Evolutionary conservation across 805 yeast species (phyloP).

Genomic region (Yarrowia porcina): DNA sequence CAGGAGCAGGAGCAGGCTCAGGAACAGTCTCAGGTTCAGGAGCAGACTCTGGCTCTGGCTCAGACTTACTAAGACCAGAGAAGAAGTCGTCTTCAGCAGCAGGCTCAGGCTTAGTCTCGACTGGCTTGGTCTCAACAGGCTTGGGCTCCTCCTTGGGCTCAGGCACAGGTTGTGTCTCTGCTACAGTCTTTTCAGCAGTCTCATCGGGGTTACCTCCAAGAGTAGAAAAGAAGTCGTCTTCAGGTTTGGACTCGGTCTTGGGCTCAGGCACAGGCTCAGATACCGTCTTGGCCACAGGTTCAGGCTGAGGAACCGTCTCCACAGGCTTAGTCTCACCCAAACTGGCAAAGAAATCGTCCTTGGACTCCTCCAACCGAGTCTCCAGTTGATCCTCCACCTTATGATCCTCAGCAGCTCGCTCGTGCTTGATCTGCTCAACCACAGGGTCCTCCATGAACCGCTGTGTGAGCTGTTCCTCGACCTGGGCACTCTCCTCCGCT

Average conservation of each 20-base stretch:
- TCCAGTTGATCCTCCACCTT: not conserved
- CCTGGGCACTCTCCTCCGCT: not conserved
- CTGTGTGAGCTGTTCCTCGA: not conserved
- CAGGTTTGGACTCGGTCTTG: not conserved
- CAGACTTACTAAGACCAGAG: constrained; percentile 9
- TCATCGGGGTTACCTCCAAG: constrained; percentile 4
- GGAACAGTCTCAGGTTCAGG: constrained; percentile 22
- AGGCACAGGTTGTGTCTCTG: constrained; percentile 2
- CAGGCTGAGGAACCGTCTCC: not conserved
- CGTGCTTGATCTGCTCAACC: not conserved
- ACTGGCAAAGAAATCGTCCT: not conserved
- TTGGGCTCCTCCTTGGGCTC: not conserved
- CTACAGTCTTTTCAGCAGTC: not conserved
- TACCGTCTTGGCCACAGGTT: not conserved
- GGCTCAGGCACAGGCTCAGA: not conserved
- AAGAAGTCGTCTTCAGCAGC: constrained; percentile 26
- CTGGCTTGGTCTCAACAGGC: not conserved
- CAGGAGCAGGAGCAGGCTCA: constrained; percentile 7
- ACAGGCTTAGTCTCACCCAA: not conserved
- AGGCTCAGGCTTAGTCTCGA: not conserved
- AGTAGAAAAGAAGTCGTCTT: constrained; percentile 25
- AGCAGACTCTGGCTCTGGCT: not conserved
- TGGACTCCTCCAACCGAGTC: not conserved
- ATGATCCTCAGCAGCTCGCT: not conserved
- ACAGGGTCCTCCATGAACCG: constrained; percentile 20